Conservation (phyloP, 768 basidiomycete species). For the Amanita rubescens region DNA sequence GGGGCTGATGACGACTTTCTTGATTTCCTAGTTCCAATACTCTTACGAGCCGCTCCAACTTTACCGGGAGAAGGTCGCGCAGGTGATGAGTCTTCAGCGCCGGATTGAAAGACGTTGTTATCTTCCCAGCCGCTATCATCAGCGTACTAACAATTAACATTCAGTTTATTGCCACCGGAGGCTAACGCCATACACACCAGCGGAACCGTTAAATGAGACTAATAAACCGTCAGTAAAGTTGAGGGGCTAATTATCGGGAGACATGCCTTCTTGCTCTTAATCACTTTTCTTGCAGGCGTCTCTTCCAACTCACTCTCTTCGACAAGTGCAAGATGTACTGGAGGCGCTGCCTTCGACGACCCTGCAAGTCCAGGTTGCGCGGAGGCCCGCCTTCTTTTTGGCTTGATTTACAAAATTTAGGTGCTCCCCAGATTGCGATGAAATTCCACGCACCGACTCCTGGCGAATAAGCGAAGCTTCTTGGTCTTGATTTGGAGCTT, state of each 20-base stretch:
- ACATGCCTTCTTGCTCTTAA: conserved; percentile 51
- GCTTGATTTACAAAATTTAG: conserved; percentile 29
- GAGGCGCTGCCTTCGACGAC: conserved; percentile 27
- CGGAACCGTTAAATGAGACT: conserved; percentile 47
- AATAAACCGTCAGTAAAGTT: conserved; percentile 7
- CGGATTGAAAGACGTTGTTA: conserved; percentile 85
- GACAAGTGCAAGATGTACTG: conserved; percentile 36
- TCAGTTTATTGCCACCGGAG: neutral
- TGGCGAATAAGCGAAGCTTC: conserved; percentile 32
- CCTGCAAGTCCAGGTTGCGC: conserved; percentile 65
- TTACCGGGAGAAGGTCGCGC: conserved; percentile 50
- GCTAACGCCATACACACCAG: conserved; percentile 19
- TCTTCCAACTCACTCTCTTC: conserved; percentile 80
- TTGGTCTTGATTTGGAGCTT: conserved; percentile 38
- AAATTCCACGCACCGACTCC: conserved; percentile 46
- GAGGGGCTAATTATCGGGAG: conserved; percentile 8
- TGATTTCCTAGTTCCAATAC: conserved; percentile 36
- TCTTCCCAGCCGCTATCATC: conserved; percentile 89
- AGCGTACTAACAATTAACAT: conserved; percentile 13
- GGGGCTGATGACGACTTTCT: conserved; percentile 72
- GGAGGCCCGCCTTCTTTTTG: conserved; percentile 76
- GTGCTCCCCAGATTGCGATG: conserved; percentile 8
- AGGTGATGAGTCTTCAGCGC: conserved; percentile 84
- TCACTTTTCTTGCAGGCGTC: conserved; percentile 52
- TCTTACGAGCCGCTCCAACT: conserved; percentile 35